phyloP scores from a whole-genome alignment of 371 early-diverging fungal species.

The Sanchytrium tribonematis region DNA sequence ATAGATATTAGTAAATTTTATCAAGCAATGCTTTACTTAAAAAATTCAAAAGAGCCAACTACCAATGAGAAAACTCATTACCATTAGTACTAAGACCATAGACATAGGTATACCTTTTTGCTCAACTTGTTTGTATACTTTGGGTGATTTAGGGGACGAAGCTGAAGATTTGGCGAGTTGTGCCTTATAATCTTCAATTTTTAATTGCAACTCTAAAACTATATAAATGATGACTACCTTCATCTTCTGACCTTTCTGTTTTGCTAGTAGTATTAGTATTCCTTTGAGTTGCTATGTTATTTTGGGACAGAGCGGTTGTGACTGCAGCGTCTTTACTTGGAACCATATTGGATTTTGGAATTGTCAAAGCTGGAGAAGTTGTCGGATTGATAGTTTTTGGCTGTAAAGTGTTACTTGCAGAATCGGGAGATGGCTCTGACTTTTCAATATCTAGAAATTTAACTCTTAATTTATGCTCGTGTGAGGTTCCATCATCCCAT shows the following conservation, averaged over 20 bases:
- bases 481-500: neutral
- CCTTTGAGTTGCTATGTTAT: neutral
- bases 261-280: neutral
- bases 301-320: neutral
- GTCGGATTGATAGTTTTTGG: no score
- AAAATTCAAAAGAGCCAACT: neutral
- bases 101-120: neutral
- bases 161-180: neutral
- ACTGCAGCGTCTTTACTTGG: neutral
- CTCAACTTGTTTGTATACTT: neutral
- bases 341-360: neutral
- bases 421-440: neutral
- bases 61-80: neutral
- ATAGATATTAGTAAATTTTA: slow-evolving; percentile 11
- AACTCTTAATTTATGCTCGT: neutral
- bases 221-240: neutral
- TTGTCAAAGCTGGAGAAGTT: no score
- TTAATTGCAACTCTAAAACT: neutral
- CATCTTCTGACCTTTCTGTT: neutral
- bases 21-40: neutral
- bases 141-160: neutral
- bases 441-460: neutral
- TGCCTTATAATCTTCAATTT: neutral
- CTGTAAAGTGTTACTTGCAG: no score
- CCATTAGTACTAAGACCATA: neutral